Evolutionary conservation across 129 eudicot genomes (phyloP), one percentile per base, ranked within the genome.

Genomic region (Sambucus nigra): DNA sequence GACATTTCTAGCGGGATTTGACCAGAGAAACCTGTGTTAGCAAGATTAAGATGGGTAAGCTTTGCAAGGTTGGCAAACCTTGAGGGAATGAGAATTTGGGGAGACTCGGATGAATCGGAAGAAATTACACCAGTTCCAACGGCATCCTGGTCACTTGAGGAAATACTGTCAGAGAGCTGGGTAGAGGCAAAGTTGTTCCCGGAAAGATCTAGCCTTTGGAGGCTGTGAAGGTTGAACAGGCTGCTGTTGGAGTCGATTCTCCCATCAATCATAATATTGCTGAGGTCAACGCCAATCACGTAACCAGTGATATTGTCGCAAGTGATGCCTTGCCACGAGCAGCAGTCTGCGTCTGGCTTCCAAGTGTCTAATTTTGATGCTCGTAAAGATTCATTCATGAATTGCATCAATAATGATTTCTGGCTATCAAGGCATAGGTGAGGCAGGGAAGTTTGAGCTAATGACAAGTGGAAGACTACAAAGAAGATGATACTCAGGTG

Each of bases 151-250:
- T 35, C 42, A 35, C 12, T 7, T 7, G 42, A 35, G 13, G 42
- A 12, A 35, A 35, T 15, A 7, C 13, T 35, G 42, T 35, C 13
- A 35, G 8, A 12, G 42, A 35, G 12, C 2, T 12, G 42, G 42
- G 12, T 35, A 35, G 7, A 11, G 21, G 9, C 14, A 41, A 66
- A 66, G 64, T 66, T 0, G 46, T 66, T 66, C 7, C 24, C 64
- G 1, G 57, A 17, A n/a, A 66, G 64, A 25, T 47, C 55, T 4
- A 55, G 63, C 7, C 1, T 42, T 16, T 42, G 48, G 48, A 42
- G 48, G 48, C 20, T 13, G 7, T 1, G 7, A 42, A 42, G 48
- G 7, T 42, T 15, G 48, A 42, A 42, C 4, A 42, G 48, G 48
- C 48, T 42, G n/a, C 19, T 42, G 48, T 42, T 42, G 48, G 19